Percentiles rank a stretch among this genome's conserved stretches.
These are phyloP conservation scores for Acanthamoeba sp. DNA, from an alignment of 208 protist genomes.

Conservation along the genomic window DNA sequence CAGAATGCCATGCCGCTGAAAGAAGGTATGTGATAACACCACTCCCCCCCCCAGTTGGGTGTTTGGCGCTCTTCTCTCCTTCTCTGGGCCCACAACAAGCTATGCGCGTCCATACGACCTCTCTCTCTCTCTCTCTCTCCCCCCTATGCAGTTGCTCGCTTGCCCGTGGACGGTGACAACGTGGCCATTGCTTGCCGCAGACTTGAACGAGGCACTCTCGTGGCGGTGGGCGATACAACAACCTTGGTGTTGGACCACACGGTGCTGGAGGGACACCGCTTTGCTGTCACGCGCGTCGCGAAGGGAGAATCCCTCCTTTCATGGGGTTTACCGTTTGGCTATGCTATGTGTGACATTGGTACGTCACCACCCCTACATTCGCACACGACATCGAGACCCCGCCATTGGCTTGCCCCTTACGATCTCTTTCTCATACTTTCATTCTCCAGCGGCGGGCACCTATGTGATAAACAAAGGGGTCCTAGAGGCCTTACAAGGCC, in stretches of 20 bases:
- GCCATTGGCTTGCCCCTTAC: too few relatives aligned
- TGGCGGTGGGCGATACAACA: background rate
- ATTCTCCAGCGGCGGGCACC: background rate
- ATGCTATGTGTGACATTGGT: conserved; percentile 67
- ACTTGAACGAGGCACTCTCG: background rate
- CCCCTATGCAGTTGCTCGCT: background rate
- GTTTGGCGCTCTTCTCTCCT: too few relatives aligned
- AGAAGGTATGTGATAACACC: background rate
- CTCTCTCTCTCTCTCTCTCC: too few relatives aligned
- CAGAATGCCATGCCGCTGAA: background rate
- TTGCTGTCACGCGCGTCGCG: conserved; percentile 59
- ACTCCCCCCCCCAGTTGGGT: background rate
- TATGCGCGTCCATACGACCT: too few relatives aligned
- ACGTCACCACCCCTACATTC: background rate
- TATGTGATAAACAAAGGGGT: conserved; percentile 76
- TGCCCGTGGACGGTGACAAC: conserved; percentile 19
- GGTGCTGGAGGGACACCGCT: conserved; percentile 81
- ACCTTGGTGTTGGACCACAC: conserved; percentile 40
- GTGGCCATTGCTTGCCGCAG: conserved; percentile 3
- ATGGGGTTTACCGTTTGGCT: conserved; percentile 81
- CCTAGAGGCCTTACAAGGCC: conserved; percentile 62
- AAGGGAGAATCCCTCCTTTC: conserved; percentile 64
- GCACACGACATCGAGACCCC: too few relatives aligned
- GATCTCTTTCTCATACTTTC: background rate
- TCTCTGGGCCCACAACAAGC: too few relatives aligned